Evolutionary conservation across 352 stramenopile genomes (phyloP), one percentile per base, ranked within the genome.

Genomic region (Pythium utonaiense): DNA sequence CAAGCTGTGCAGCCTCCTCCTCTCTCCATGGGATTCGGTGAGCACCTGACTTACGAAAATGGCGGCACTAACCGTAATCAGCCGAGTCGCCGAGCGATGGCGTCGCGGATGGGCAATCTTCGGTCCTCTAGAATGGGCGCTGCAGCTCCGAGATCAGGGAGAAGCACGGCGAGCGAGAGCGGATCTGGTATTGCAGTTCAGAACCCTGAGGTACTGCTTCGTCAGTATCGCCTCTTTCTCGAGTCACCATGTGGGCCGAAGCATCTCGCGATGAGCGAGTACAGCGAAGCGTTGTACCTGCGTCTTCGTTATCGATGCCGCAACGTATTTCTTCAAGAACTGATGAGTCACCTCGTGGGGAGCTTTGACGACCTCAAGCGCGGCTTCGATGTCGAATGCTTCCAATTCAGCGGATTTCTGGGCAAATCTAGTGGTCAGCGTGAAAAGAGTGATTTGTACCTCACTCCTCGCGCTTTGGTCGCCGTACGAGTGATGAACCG

Each of bases 311-410:
- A 88, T 48, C 76, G 83, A 48, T 89, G 83, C 45, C 79, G 82
- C 14, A 93, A 88, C 38, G 67, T 77, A 24, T 93, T 93, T 41
- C 65, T 93, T 49, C 83, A 93, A 70, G 83, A 93, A 52, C 62
- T 93, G 2, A 89, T 93, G 78, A 91, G 78, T 53, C 81, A 91
- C 61, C 75, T 91, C 42, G 64, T 76, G 21, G 81, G 81, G 10
- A 89, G 74, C 53, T 86, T 93, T 57, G 81, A 93, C 3, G 81
- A 91, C 30, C 87, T 91, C 33, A 87, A 89, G 63, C 77, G 80
- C 5, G 70, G 83, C 0, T 93, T 88, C 40, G 71, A 55, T 24
- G 77, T 91, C 24, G 77, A 91, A 21, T 89, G 78, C 53, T 76
- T 70, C 47, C 80, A 91, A 48, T 93, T 91, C 52, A 89, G 67